Conservation (phyloP, 108 stramenopile species). For the Thalassiosira profunda region DNA sequence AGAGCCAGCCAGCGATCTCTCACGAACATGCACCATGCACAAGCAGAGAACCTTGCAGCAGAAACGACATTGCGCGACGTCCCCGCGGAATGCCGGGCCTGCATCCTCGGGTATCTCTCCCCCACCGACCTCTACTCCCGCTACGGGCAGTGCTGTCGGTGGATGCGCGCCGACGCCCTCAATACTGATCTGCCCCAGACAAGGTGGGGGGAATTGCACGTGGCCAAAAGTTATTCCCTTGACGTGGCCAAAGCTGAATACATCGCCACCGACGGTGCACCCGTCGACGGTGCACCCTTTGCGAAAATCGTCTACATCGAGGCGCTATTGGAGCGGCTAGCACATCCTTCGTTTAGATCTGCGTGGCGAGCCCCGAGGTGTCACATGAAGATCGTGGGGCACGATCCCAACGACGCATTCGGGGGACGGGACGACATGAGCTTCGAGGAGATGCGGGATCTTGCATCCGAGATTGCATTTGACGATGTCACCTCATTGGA, state of each 20-base stretch:
- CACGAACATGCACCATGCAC: too few species aligned
- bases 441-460: conserved; percentile 19
- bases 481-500: conserved; percentile 12
- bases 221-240: neutral
- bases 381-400: conserved; percentile 21
- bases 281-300: too few species aligned
- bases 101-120: conserved; percentile 5
- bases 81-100: conserved; percentile 16
- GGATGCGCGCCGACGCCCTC: conserved; percentile 6
- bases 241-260: too few species aligned
- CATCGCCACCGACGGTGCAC: neutral
- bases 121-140: conserved; percentile 17
- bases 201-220: conserved; percentile 10
- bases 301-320: conserved; percentile 21
- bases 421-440: conserved; percentile 10
- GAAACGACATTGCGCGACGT: too few species aligned
- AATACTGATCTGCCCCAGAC: conserved; percentile 17
- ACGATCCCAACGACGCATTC: conserved; percentile 7
- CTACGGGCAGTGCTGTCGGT: conserved; percentile 8
- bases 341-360: conserved; percentile 5
- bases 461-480: neutral
- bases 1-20: too few species aligned
- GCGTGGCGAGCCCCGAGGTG: conserved; percentile 15
- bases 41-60: too few species aligned
- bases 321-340: conserved; percentile 5